These are phyloP conservation scores for Inga laurina DNA, from an alignment of 306 rosid genomes.

Conservation along the genomic window DNA sequence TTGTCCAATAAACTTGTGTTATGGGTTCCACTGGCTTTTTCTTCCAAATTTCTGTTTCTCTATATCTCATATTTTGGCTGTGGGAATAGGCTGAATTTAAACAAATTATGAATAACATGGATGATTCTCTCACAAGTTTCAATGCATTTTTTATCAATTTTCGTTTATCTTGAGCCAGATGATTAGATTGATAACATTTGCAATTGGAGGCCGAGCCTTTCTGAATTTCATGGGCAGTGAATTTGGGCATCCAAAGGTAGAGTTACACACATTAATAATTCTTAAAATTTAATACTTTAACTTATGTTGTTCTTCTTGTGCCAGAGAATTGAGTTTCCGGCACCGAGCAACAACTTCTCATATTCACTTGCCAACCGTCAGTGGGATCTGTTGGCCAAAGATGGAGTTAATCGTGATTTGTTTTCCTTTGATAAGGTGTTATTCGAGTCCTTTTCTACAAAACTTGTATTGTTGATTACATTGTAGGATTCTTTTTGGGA, in stretches of 20 bases:
- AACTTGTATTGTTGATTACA: slow-evolving; percentile 17
- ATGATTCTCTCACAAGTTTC: slow-evolving; percentile 21
- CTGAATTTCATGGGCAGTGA: slow-evolving; percentile 98
- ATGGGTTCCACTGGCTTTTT: neutral
- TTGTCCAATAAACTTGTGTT: neutral
- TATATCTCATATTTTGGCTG: neutral
- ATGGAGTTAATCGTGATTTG: slow-evolving; percentile 61
- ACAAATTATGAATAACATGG: slow-evolving; percentile 5
- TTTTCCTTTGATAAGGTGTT: slow-evolving; percentile 77
- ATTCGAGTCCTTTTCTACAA: slow-evolving; percentile 18
- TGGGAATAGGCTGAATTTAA: neutral
- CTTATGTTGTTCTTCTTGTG: slow-evolving; percentile 38
- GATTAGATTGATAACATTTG: slow-evolving; percentile 79
- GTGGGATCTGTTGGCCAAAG: slow-evolving; percentile 77
- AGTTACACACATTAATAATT: slow-evolving; percentile 15
- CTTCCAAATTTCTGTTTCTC: slow-evolving; percentile 1
- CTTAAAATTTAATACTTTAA: slow-evolving; percentile 18
- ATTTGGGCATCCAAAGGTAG: slow-evolving; percentile 95
- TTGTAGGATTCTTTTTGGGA: slow-evolving; percentile 15
- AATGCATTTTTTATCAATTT: slow-evolving; percentile 10
- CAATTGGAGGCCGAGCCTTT: slow-evolving; percentile 81
- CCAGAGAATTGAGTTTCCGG: slow-evolving; percentile 91
- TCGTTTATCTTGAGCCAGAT: slow-evolving; percentile 53
- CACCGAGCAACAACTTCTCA: slow-evolving; percentile 76
- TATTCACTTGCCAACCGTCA: slow-evolving; percentile 77